Conservation (phyloP, 2,329 filamentous ascomycete species). For the Penicillium expansum region DNA sequence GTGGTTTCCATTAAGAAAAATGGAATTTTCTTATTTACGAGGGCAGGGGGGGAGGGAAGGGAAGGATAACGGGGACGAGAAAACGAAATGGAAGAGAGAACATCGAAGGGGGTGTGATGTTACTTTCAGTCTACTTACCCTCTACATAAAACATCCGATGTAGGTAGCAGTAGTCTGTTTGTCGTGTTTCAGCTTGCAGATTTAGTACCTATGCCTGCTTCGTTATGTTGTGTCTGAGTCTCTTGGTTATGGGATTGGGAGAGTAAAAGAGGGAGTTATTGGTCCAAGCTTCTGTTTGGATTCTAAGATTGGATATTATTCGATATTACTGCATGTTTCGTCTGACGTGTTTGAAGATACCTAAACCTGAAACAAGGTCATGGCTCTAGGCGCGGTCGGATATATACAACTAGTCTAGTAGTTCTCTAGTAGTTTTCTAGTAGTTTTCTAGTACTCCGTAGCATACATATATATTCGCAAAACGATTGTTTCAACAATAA, state of each 20-base stretch:
- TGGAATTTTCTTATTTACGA: neutral
- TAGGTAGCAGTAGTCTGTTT: neutral
- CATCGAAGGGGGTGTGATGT: neutral
- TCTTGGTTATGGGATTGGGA: too few species aligned
- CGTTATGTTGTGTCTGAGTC: neutral
- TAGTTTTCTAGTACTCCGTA: too few species aligned
- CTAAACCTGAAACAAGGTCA: slow-evolving; percentile 5
- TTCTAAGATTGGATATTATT: neutral
- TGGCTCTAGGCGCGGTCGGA: neutral
- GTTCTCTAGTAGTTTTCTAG: too few species aligned
- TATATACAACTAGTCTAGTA: too few species aligned
- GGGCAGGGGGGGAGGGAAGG: neutral
- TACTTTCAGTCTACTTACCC: too few species aligned
- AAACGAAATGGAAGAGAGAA: neutral
- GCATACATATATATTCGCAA: neutral
- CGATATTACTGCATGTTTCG: neutral
- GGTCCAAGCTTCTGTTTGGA: slow-evolving; percentile 1
- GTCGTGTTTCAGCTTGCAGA: slow-evolving; percentile 3
- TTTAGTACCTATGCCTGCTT: neutral
- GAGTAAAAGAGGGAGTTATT: too few species aligned
- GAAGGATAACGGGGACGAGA: neutral
- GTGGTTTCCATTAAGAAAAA: neutral
- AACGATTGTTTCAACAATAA: neutral
- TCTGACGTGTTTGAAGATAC: slow-evolving; percentile 5
- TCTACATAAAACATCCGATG: neutral